Evolutionary conservation across 148 eudicot species (phyloP).

Genomic region (Diospyros lotus): DNA sequence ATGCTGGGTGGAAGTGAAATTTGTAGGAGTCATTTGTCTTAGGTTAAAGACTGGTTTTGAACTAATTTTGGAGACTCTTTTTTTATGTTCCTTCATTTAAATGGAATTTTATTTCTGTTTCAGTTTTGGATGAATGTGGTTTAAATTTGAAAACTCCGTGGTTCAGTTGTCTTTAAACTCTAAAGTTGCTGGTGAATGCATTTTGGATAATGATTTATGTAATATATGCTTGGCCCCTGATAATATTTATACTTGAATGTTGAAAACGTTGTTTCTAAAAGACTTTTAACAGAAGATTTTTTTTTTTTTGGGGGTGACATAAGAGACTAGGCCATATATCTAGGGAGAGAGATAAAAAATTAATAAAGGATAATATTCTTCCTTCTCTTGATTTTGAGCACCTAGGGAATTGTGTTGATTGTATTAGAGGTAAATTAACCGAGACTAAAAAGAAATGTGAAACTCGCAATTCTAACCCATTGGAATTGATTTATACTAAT

Average conservation of each 20-base stretch:
- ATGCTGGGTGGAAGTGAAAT: no score
- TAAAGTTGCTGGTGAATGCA: background rate
- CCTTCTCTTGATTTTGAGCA: background rate
- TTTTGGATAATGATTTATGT: background rate
- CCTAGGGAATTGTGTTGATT: background rate
- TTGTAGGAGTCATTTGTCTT: no score
- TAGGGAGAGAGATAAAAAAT: background rate
- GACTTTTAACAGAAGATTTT: background rate
- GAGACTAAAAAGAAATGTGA: background rate
- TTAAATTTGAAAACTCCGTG: no score
- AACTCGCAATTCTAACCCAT: background rate
- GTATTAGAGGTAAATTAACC: background rate
- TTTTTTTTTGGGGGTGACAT: background rate
- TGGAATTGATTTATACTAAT: background rate
- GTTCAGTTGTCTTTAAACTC: background rate
- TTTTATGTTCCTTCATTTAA: no score
- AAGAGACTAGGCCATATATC: background rate
- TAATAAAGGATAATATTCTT: background rate
- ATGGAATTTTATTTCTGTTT: background rate
- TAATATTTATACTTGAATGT: background rate
- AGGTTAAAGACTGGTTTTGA: no score
- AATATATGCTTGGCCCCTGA: no score
- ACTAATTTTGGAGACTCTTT: background rate
- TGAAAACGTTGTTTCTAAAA: background rate
- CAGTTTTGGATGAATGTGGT: no score